These are phyloP conservation scores for Candida boleticola DNA, from an alignment of 805 yeast genomes.

Conservation along the genomic window DNA sequence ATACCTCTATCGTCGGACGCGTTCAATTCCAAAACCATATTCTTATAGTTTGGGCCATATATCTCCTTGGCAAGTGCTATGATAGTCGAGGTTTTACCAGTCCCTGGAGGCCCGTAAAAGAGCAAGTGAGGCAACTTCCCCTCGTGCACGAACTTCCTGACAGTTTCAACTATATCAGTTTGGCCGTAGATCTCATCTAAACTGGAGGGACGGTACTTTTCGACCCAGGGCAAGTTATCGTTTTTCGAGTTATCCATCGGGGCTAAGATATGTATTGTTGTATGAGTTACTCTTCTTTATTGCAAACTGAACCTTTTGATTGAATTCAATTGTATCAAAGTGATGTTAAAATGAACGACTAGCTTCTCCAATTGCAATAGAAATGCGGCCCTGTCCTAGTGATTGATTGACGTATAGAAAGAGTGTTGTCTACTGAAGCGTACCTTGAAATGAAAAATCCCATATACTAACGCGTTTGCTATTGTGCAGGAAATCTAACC, in stretches of 20 bases:
- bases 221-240: constrained; percentile 66
- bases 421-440: too few relatives aligned
- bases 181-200: constrained; percentile 92
- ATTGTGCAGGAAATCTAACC: too few relatives aligned
- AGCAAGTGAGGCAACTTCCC: constrained; percentile 87
- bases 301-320: too few relatives aligned
- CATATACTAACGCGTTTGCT: too few relatives aligned
- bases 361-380: too few relatives aligned
- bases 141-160: constrained; percentile 77
- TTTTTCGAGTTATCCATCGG: constrained; percentile 10
- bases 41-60: constrained; percentile 75
- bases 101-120: constrained; percentile 95
- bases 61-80: constrained; percentile 84
- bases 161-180: constrained; percentile 78
- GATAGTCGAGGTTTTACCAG: constrained; percentile 89
- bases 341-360: too few relatives aligned
- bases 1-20: constrained; percentile 98
- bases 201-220: constrained; percentile 85
- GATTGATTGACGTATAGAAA: too few relatives aligned
- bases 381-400: too few relatives aligned
- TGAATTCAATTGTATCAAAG: too few relatives aligned
- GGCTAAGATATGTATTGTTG: not conserved
- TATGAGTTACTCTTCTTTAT: not conserved
- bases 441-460: too few relatives aligned
- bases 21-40: constrained; percentile 91